phyloP scores from a whole-genome alignment of 495 filamentous ascomycete genomes.

The Cercophora newfieldiana region DNA sequence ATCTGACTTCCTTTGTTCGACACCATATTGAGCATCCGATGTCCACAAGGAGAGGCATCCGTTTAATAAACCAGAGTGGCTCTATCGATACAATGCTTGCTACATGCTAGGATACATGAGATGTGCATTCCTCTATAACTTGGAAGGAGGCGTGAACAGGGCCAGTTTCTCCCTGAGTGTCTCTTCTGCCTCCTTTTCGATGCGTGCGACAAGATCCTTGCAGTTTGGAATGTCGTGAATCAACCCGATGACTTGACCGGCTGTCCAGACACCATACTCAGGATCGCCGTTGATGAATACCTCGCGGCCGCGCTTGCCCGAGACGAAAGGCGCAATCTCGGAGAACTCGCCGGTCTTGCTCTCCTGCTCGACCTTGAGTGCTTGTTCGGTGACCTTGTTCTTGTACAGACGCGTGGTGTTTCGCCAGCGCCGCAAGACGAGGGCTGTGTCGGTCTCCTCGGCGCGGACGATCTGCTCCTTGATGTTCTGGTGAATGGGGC shows the following conservation, averaged over 20 bases:
- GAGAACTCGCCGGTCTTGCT: constrained; percentile 86
- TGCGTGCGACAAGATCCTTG: constrained; percentile 53
- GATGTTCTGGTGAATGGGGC: constrained; percentile 89
- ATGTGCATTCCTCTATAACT: constrained; percentile 35
- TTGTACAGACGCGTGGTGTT: constrained; percentile 87
- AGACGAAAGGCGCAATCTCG: constrained; percentile 87
- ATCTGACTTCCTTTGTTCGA: not conserved
- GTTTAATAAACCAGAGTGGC: not conserved
- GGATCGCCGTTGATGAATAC: constrained; percentile 92
- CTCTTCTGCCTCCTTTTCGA: constrained; percentile 61
- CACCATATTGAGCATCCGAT: not conserved
- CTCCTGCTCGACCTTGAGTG: constrained; percentile 79
- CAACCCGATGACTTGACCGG: constrained; percentile 65
- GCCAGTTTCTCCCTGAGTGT: constrained; percentile 47
- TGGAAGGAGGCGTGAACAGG: constrained; percentile 40
- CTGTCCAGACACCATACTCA: constrained; percentile 79
- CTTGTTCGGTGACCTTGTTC: constrained; percentile 83
- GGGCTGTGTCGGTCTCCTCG: constrained; percentile 84
- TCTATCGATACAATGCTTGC: not conserved
- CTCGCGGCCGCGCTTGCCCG: constrained; percentile 85
- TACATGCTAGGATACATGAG: not conserved
- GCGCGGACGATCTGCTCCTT: constrained; percentile 90
- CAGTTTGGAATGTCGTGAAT: constrained; percentile 67
- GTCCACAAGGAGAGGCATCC: too few relatives aligned
- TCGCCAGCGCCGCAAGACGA: constrained; percentile 87